Base-by-base conservation (phyloP, 768 basidiomycete species). In the Kwoniella pini region DNA sequence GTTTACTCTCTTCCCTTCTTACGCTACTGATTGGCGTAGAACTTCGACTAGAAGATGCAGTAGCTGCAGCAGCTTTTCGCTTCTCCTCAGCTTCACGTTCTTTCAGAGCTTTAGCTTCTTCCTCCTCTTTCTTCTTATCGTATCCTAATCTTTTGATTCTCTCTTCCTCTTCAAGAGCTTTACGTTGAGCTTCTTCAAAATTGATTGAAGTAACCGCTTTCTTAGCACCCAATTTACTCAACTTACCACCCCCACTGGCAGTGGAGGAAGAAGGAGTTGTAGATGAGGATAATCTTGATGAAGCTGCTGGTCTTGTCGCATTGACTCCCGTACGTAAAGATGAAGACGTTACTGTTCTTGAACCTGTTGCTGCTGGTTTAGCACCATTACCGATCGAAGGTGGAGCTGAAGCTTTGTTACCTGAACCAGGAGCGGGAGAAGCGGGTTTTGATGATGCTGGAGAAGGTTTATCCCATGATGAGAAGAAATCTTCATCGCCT, bases 141-240 rank as follows among this genome's bases (percentile, higher is more conserved):
- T 97, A 96, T 0, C 94, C 95, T 17, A 96, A 84, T 68, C 93
- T 86, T 76, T 90, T 89, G 77, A 93, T 85, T 58, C 92, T 84
- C 79, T 94, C 94, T 24, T 91, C 93, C 76, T 98, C 96, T 71
- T 92, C 94, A 26, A 84, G 75, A 0, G 96, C 96, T 67, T 88
- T 88, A 27, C 88, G 82, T 77, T 98, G 94, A 0, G 92, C 96
- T 69, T 91, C 91, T 19, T 89, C 96, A 76, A 99, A 99, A 79
- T 97, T 87, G 67, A 97, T 87, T 1, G 88, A 84, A 2, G 84
- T 77, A 6, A 85, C 87, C 0, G 91, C 85, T 77, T 91, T 94
- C 74, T 89, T 88, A 9, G 94, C 96, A 13, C 95, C 94, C 1
- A 93, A 83, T 22, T 77, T 78, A 62, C 73, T 75, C 10, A 83